Conservation (phyloP, 192 early-diverging fungal species). For the Coemansia sp. region DNA sequence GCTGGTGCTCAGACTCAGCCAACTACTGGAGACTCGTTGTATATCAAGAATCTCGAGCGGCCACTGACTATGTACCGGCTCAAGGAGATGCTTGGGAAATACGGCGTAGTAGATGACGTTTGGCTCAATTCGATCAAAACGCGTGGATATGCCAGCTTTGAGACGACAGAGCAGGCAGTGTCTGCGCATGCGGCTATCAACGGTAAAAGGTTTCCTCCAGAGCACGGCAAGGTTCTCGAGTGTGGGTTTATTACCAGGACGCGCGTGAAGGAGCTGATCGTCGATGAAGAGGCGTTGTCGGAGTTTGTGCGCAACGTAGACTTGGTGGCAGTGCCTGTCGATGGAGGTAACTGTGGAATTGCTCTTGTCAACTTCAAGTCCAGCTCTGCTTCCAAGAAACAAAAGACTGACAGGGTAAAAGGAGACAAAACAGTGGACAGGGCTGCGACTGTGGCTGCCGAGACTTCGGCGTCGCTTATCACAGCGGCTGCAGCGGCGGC, state of each 20-base stretch:
- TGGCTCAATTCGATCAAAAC: slow-evolving; percentile 58
- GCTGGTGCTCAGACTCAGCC: neutral
- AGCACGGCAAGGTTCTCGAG: slow-evolving; percentile 40
- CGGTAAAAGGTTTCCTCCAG: slow-evolving; percentile 36
- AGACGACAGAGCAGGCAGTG: slow-evolving; percentile 20
- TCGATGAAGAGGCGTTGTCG: slow-evolving; percentile 26
- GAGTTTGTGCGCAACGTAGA: slow-evolving; percentile 39
- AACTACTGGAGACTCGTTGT: slow-evolving; percentile 22
- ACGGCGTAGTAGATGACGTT: slow-evolving; percentile 24
- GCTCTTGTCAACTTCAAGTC: slow-evolving; percentile 23
- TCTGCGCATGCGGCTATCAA: slow-evolving; percentile 32
- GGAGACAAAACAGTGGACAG: neutral
- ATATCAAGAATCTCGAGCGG: slow-evolving; percentile 48
- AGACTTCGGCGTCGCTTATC: slow-evolving; percentile 23
- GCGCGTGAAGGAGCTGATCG: slow-evolving; percentile 41
- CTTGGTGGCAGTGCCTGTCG: slow-evolving; percentile 22
- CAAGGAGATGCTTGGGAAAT: slow-evolving; percentile 38
- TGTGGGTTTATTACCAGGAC: slow-evolving; percentile 41
- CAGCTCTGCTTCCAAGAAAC: slow-evolving; percentile 29
- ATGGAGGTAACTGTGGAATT: slow-evolving; percentile 41
- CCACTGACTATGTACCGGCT: slow-evolving; percentile 42
- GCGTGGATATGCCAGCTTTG: slow-evolving; percentile 45
- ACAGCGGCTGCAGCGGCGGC: slow-evolving; percentile 41
- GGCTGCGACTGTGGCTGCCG: slow-evolving; percentile 5
- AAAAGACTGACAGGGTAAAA: slow-evolving; percentile 21